A percentile compares a stretch with the other conserved stretches of the same genome.
Evolutionary conservation across 2,329 filamentous ascomycete genomes (phyloP).

Genomic region (Trichoderma simmonsii): DNA sequence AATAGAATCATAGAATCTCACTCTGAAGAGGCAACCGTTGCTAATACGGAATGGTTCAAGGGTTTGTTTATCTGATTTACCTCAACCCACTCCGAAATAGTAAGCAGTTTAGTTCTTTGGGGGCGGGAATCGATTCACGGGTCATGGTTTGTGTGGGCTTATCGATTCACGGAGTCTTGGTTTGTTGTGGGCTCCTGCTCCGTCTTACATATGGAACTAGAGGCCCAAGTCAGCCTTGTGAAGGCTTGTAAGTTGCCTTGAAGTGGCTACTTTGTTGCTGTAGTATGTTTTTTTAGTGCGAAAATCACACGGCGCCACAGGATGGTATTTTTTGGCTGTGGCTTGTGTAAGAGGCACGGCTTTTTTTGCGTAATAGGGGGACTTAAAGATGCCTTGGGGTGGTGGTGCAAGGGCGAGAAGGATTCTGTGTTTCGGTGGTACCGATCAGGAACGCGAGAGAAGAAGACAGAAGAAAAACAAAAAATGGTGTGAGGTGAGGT

Average conservation of each 20-base stretch:
- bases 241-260: constrained; percentile 3
- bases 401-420: background rate
- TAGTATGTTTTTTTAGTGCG: background rate
- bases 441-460: background rate
- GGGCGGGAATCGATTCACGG: background rate
- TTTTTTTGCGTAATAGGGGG: background rate
- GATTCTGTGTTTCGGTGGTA: background rate
- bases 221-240: constrained; percentile 11
- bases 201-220: background rate
- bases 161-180: background rate
- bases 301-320: background rate
- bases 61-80: background rate
- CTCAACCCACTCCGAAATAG: background rate
- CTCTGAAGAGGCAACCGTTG: background rate
- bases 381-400: background rate
- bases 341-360: background rate
- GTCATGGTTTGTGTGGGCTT: background rate
- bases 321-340: background rate
- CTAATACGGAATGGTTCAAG: background rate
- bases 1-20: background rate
- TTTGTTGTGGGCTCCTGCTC: background rate
- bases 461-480: background rate
- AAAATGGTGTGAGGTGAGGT: background rate
- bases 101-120: background rate
- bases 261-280: background rate